Conservation (phyloP, 495 filamentous ascomycete genomes). For the Aspergillus panamensis region DNA sequence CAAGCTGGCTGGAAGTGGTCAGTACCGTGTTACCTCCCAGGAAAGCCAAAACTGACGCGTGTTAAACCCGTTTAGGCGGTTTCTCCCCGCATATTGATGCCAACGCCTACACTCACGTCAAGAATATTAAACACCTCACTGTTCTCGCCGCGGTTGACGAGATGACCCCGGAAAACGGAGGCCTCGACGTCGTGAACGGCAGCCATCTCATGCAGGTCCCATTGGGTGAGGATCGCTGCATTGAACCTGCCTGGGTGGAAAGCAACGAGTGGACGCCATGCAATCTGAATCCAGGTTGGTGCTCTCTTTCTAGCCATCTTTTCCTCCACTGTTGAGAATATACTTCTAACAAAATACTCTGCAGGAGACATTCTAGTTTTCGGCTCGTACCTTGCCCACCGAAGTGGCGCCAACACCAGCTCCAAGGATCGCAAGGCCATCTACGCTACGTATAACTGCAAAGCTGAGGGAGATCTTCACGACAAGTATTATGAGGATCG, state of each 20-base stretch:
- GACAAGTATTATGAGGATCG: slow-evolving; percentile 44
- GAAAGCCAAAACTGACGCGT: neutral
- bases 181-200: slow-evolving; percentile 43
- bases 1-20: slow-evolving; percentile 40
- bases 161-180: slow-evolving; percentile 40
- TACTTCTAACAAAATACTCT: neutral
- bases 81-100: slow-evolving; percentile 47
- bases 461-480: slow-evolving; percentile 40
- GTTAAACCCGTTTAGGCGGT: slow-evolving; percentile 21
- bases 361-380: slow-evolving; percentile 43
- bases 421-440: slow-evolving; percentile 37
- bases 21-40: neutral
- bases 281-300: slow-evolving; percentile 35
- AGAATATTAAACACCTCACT: slow-evolving; percentile 45
- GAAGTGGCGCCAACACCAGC: slow-evolving; percentile 41
- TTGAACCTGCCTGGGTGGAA: slow-evolving; percentile 37
- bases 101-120: slow-evolving; percentile 46
- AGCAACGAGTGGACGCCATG: slow-evolving; percentile 40
- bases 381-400: slow-evolving; percentile 44
- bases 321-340: neutral
- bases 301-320: neutral
- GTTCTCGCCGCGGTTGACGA: slow-evolving; percentile 42
- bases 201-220: slow-evolving; percentile 41
- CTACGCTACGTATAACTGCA: slow-evolving; percentile 47
- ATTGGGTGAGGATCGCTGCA: slow-evolving; percentile 39